Base-by-base conservation (phyloP, 2,329 filamentous ascomycete species). In the Phoma herbarum region DNA sequence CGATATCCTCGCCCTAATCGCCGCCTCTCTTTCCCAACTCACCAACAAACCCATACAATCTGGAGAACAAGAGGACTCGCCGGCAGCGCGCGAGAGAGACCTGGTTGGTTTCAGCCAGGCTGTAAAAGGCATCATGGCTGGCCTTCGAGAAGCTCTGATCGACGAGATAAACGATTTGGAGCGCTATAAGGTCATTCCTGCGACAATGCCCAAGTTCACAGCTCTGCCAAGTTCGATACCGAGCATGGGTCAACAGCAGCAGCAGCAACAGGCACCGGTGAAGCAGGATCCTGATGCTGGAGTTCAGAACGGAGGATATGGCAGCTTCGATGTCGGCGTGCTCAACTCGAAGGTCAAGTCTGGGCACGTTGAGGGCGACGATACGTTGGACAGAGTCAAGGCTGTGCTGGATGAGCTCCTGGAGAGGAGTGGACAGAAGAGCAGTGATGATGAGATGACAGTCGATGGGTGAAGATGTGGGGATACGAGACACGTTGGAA, bases 291-390 rank as follows among this genome's bases (percentile, higher is more conserved):
- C 65, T 2, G 69, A 74, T 46, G 68, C 61, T 5, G 61, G 59
- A 7, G 70, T 77, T 11, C 80, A 73, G 51, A 83, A 83, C 64
- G 79, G 78, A 12, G 82, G 82, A 8, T 65, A 83, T 43, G 82
- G 82, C 8, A 75, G 78, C 80, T 81, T 97, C 52, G 93, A 97
- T 73, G 89, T 96, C 14, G 93, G 93, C 29, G 94, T 91, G 86
- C 78, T 98, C 68, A 98, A 97, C 74, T 93, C 91, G 69, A 85
- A 92, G 57, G 92, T 91, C 61, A 90, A 91, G 63, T 89, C 89
- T 62, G 91, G 91, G 56, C 86, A 88, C 69, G 90, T 92, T 63
- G 95, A 94, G 83, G 92, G 96, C 72, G 86, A 86, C 2, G 92
- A 97, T 78, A 79, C 96, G 43, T 90, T 94, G 87, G 83, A 81